A percentile compares a stretch with the other conserved stretches of the same genome.
Conservation (phyloP, 192 early-diverging fungal species). For the Neocallimastix lanati region DNA sequence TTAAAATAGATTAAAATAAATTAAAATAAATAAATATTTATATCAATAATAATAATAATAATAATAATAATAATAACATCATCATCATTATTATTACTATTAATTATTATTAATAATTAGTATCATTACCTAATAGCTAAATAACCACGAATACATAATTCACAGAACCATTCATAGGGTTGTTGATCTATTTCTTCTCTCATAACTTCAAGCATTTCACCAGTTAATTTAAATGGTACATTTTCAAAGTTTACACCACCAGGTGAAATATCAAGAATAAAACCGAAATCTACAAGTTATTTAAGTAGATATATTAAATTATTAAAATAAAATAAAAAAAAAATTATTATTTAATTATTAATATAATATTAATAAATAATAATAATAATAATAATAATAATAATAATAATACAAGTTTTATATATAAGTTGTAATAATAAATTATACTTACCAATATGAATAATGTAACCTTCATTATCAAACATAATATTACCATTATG, state of each 20-base stretch:
- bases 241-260: constrained; percentile 91
- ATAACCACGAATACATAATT: constrained; percentile 77
- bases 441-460: constrained; percentile 68
- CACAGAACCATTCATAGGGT: constrained; percentile 72
- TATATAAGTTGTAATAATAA: no score
- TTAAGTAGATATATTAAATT: no score
- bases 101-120: no score
- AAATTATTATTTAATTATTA: no score
- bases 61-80: no score
- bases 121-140: constrained; percentile 57
- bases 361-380: no score
- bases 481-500: constrained; percentile 59
- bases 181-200: constrained; percentile 67
- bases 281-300: constrained; percentile 98
- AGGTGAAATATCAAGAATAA: constrained; percentile 95
- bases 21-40: not conserved
- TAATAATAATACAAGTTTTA: no score
- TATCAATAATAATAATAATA: no score
- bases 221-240: constrained; percentile 92
- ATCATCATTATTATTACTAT: no score
- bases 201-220: constrained; percentile 94
- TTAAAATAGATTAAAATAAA: no score
- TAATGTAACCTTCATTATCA: constrained; percentile 83
- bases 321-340: no score
- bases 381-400: no score